phyloP scores from a whole-genome alignment of 768 basidiomycete species.

The Boletus speciosus region DNA sequence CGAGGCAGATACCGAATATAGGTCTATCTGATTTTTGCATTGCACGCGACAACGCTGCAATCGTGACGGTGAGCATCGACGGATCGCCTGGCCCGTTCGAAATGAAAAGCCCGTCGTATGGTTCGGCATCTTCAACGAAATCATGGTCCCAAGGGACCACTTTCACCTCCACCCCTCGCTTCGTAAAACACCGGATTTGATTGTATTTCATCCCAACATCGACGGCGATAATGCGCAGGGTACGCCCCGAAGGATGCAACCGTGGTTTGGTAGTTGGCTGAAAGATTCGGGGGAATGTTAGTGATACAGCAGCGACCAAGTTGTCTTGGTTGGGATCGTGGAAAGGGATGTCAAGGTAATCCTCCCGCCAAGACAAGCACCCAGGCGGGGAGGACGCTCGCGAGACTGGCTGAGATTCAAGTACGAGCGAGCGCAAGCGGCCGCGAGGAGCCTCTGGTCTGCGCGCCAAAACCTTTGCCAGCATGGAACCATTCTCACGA shows the following conservation, averaged over 20 bases:
- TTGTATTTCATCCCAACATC: constrained; percentile 99
- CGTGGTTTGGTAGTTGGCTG: constrained; percentile 52
- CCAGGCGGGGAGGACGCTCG: constrained; percentile 53
- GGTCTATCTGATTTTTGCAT: constrained; percentile 76
- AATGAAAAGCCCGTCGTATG: constrained; percentile 92
- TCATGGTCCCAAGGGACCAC: constrained; percentile 98
- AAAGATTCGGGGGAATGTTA: constrained; percentile 63
- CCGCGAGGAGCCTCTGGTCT: constrained; percentile 44
- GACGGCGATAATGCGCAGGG: constrained; percentile 81
- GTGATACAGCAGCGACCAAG: constrained; percentile 88
- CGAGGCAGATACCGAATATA: constrained; percentile 98
- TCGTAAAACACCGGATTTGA: constrained; percentile 93
- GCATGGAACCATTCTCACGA: constrained; percentile 90
- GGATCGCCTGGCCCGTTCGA: constrained; percentile 99
- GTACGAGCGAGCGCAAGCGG: constrained; percentile 33
- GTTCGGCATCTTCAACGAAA: constrained; percentile 71
- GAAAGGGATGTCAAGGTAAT: constrained; percentile 81
- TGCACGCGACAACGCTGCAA: constrained; percentile 59
- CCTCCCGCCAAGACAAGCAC: constrained; percentile 69
- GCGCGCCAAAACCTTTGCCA: constrained; percentile 77
- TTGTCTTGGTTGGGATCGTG: constrained; percentile 85
- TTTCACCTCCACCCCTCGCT: constrained; percentile 92
- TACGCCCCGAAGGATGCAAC: constrained; percentile 74
- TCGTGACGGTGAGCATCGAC: constrained; percentile 72
- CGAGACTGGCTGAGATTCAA: constrained; percentile 40